These are phyloP conservation scores for Grosmannia huntii DNA, from an alignment of 2,329 filamentous ascomycete genomes.

Conservation along the genomic window DNA sequence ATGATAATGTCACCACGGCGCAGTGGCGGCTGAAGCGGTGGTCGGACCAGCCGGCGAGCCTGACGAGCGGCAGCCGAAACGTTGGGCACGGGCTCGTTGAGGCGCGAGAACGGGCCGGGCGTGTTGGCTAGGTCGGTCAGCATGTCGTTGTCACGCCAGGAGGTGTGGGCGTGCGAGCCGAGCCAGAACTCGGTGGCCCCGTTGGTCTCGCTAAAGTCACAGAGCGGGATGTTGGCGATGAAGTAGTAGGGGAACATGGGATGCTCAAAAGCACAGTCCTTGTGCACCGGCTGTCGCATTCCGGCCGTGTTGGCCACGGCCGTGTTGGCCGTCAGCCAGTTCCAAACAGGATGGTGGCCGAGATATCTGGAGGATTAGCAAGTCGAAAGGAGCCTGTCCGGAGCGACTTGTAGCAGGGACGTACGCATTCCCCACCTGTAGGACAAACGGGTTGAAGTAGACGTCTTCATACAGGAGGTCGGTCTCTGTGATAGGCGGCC, in stretches of 20 bases:
- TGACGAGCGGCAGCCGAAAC: background rate
- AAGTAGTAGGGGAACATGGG: constrained; percentile 24
- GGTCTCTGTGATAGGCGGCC: constrained; percentile 20
- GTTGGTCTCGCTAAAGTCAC: constrained; percentile 20
- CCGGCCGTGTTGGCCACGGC: constrained; percentile 22
- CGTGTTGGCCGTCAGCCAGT: constrained; percentile 27
- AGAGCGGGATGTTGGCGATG: constrained; percentile 26
- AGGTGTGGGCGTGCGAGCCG: constrained; percentile 23
- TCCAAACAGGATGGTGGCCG: constrained; percentile 25
- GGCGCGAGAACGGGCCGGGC: background rate
- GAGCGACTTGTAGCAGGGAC: constrained; percentile 5
- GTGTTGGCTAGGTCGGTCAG: constrained; percentile 8
- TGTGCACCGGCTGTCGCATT: constrained; percentile 24
- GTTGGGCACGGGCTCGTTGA: constrained; percentile 3
- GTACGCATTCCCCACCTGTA: constrained; percentile 25
- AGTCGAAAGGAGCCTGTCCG: too few relatives aligned
- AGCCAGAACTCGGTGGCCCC: constrained; percentile 28
- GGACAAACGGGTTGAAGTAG: constrained; percentile 27
- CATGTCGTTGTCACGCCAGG: constrained; percentile 18
- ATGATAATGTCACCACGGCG: constrained; percentile 28
- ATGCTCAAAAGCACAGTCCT: constrained; percentile 24
- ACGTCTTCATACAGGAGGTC: constrained; percentile 23
- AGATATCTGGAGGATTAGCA: constrained; percentile 20
- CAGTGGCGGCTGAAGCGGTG: constrained; percentile 5
- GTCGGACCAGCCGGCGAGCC: constrained; percentile 2